A percentile compares a stretch with the other conserved stretches of the same genome.
These are phyloP conservation scores for Claviceps sp. DNA, from an alignment of 2,329 filamentous ascomycete genomes.

Conservation along the genomic window DNA sequence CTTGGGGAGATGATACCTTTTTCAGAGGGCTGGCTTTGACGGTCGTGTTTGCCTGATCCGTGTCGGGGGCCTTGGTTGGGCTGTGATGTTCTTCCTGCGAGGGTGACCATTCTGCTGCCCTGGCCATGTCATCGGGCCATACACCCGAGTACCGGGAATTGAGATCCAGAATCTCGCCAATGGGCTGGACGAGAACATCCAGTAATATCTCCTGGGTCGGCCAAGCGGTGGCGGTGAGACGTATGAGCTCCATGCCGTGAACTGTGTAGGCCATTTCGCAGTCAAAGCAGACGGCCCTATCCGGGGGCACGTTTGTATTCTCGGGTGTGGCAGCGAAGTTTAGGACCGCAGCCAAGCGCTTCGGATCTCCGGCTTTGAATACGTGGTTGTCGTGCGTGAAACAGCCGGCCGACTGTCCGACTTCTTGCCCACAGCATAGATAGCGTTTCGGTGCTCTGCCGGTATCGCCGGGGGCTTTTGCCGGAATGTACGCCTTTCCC, in stretches of 20 bases:
- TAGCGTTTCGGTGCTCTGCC: slow-evolving; percentile 49
- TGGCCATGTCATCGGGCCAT: slow-evolving; percentile 59
- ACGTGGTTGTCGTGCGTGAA: slow-evolving; percentile 61
- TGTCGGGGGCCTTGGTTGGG: not conserved
- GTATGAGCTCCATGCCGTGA: slow-evolving; percentile 74
- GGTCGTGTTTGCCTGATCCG: not conserved
- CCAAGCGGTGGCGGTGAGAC: slow-evolving; percentile 81
- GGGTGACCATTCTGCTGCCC: slow-evolving; percentile 44
- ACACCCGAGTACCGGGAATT: slow-evolving; percentile 91
- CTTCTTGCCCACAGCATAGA: slow-evolving; percentile 63
- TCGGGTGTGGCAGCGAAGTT: slow-evolving; percentile 69
- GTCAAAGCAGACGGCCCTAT: slow-evolving; percentile 70
- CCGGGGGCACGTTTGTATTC: slow-evolving; percentile 36
- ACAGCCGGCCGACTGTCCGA: slow-evolving; percentile 66
- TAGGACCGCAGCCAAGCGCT: slow-evolving; percentile 61
- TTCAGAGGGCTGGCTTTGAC: slow-evolving; percentile 33
- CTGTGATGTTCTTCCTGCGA: slow-evolving; percentile 2
- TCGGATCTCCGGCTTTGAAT: slow-evolving; percentile 68
- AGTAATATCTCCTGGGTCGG: slow-evolving; percentile 61
- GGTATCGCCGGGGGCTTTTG: slow-evolving; percentile 41
- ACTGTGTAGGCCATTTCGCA: slow-evolving; percentile 98
- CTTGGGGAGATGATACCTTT: slow-evolving; percentile 62
- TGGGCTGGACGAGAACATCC: slow-evolving; percentile 72
- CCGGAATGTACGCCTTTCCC: slow-evolving; percentile 51
- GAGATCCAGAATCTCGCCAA: slow-evolving; percentile 75